Conservation (phyloP, 2,329 filamentous ascomycete genomes). For the Colletotrichum truncatum region DNA sequence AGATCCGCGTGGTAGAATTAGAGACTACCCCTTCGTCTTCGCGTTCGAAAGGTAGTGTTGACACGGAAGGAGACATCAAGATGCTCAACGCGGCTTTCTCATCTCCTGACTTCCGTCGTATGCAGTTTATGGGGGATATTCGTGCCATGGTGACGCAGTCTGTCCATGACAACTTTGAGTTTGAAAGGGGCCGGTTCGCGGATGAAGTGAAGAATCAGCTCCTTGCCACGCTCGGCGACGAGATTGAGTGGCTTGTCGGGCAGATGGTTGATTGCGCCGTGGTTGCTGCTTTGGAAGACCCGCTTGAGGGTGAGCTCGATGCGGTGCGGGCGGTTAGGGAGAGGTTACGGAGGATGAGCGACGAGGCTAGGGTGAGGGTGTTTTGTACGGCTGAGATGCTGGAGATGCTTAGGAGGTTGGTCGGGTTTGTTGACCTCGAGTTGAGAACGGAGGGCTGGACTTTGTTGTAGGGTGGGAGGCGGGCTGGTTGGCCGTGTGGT, state of each 20-base stretch:
- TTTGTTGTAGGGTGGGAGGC: not conserved
- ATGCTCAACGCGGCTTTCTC: constrained; percentile 3
- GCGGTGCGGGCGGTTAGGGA: not conserved
- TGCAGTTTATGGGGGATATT: not conserved
- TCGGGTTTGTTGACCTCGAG: not conserved
- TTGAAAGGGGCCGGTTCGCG: not conserved
- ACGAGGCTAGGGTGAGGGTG: not conserved
- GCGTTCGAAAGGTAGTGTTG: not conserved
- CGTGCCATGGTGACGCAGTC: not conserved
- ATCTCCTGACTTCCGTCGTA: not conserved
- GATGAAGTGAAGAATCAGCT: not conserved
- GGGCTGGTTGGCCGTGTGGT: too few species aligned
- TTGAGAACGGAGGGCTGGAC: not conserved
- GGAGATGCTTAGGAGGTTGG: not conserved
- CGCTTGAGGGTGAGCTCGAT: not conserved
- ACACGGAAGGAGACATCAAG: constrained; percentile 11
- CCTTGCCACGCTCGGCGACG: not conserved
- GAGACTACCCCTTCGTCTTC: not conserved
- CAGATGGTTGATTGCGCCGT: not conserved
- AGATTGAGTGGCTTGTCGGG: not conserved
- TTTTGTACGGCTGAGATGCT: constrained; percentile 26
- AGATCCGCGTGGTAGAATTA: not conserved
- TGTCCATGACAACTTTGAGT: not conserved
- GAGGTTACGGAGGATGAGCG: constrained; percentile 9
- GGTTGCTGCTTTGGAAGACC: not conserved